Evolutionary conservation across 176 grass and related monocot genomes (phyloP).

Genomic region (Bothriochloa decipiens): DNA sequence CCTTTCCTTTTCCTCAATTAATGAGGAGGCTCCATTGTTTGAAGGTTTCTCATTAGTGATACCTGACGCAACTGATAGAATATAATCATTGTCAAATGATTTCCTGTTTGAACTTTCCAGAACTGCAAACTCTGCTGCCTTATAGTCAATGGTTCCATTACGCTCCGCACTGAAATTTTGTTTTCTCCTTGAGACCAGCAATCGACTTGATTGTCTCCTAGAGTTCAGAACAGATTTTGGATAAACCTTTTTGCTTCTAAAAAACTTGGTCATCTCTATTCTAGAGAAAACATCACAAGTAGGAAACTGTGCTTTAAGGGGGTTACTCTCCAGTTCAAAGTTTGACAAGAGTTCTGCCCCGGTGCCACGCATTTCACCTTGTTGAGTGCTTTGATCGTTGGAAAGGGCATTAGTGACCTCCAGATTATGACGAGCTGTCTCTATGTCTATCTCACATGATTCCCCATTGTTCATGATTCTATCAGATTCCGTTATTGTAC

Average conservation of each 20-base stretch:
- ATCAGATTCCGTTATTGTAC: constrained; percentile 39
- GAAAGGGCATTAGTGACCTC: constrained; percentile 51
- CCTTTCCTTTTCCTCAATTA: constrained; percentile 50
- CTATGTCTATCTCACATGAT: constrained; percentile 43
- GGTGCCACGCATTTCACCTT: constrained; percentile 44
- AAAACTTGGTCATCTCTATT: constrained; percentile 82
- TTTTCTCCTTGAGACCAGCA: constrained; percentile 45
- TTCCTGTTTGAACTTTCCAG: constrained; percentile 49
- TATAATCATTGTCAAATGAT: constrained; percentile 56
- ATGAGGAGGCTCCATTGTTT: constrained; percentile 52
- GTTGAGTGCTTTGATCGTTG: constrained; percentile 35
- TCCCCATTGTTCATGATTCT: constrained; percentile 25
- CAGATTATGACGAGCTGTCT: constrained; percentile 52
- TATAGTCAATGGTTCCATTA: constrained; percentile 42
- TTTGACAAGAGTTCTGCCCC: constrained; percentile 48
- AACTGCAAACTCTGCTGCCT: constrained; percentile 48
- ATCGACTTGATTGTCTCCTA: constrained; percentile 48
- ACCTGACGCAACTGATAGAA: constrained; percentile 55
- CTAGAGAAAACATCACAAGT: constrained; percentile 80
- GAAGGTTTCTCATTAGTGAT: constrained; percentile 56
- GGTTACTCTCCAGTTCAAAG: constrained; percentile 57
- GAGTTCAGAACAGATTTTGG: constrained; percentile 74
- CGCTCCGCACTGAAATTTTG: constrained; percentile 36
- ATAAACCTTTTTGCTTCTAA: constrained; percentile 74
- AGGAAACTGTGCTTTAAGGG: constrained; percentile 90